Evolutionary conservation across 1,139 yeast species (phyloP), one percentile per base, ranked within the genome.

Genomic region (Yamadazyma aaseri): DNA sequence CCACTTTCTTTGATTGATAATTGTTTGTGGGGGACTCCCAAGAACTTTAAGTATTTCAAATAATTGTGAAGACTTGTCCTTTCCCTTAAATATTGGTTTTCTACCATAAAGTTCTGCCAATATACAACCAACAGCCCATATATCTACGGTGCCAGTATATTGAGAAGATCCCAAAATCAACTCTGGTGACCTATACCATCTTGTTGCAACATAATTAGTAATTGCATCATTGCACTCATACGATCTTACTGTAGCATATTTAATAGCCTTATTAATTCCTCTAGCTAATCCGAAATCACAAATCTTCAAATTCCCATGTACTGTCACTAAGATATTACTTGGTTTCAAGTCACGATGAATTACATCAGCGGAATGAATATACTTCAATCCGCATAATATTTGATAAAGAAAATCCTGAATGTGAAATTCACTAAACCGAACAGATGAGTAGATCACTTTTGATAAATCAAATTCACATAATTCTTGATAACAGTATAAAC

Each of bases 171-270:
- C 76, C 38, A 89, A 64, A 41, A 89, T 78, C 36, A 90, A 67
- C 53, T 90, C 97, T 0, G 97, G 97, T 0, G 97, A 97, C 34
- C 97, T 65, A 53, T 90, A 90, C 96, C 96, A 90, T 41, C 97
- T 65, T 0, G 97, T 90, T 3, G 97, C 97, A 12, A 90, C 97
- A 50, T 89, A 89, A 46, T 81, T 81, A 3, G 97, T 89, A 31
- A 86, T 85, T 13, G 63, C 72, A 42, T 58, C 63, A 57, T 65
- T 56, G 13, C 22, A 23, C 9, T 5, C 26, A 16, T 13, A 5
- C 16, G 26, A 3, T n/a, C 14, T 17, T 6, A 10, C 10, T 12
- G 6, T 7, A 6, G 15, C 7, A 5, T 6, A 6, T 13, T 25
- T 25, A 8, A 14, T 12, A 11, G 23, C 16, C 5, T 15, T 15